A percentile compares a stretch with the other conserved stretches of the same genome.
Conservation (phyloP, 805 yeast species). For the Saccharomycopsis sp. region DNA sequence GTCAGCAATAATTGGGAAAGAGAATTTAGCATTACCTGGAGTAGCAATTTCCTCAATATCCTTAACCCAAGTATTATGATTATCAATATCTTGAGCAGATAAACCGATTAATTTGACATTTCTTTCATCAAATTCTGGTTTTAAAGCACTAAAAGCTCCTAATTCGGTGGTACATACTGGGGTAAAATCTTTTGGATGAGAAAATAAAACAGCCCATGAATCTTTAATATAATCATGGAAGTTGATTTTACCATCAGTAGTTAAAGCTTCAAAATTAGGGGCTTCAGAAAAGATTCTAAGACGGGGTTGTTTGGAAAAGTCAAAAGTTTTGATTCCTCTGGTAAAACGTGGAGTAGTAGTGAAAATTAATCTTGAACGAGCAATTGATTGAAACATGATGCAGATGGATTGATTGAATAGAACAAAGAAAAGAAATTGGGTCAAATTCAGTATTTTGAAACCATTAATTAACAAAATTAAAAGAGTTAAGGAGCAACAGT, state of each 20-base stretch:
- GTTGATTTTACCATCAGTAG: slow-evolving; percentile 73
- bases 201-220: slow-evolving; percentile 81
- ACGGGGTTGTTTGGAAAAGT: slow-evolving; percentile 36
- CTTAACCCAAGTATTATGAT: slow-evolving; percentile 79
- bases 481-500: too few species aligned
- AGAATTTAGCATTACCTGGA: slow-evolving; percentile 53
- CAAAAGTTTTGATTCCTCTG: slow-evolving; percentile 9
- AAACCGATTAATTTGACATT: slow-evolving; percentile 82
- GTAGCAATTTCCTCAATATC: slow-evolving; percentile 77
- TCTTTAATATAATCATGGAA: slow-evolving; percentile 83
- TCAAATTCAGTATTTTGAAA: too few species aligned
- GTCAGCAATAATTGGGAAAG: slow-evolving; percentile 90
- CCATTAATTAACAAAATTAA: too few species aligned
- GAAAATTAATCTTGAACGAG: too few species aligned
- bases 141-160: slow-evolving; percentile 85
- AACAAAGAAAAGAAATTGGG: too few species aligned
- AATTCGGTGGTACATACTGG: slow-evolving; percentile 96
- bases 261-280: slow-evolving; percentile 77
- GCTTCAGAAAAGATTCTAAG: slow-evolving; percentile 76
- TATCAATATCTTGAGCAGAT: slow-evolving; percentile 73
- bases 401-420: too few species aligned
- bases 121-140: slow-evolving; percentile 81
- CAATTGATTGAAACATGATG: too few species aligned
- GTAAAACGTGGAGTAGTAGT: neutral
- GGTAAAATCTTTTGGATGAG: slow-evolving; percentile 95